A percentile compares a stretch with the other conserved stretches of the same genome.
Conservation (phyloP, 768 basidiomycete genomes). For the Kwoniella sp. region DNA sequence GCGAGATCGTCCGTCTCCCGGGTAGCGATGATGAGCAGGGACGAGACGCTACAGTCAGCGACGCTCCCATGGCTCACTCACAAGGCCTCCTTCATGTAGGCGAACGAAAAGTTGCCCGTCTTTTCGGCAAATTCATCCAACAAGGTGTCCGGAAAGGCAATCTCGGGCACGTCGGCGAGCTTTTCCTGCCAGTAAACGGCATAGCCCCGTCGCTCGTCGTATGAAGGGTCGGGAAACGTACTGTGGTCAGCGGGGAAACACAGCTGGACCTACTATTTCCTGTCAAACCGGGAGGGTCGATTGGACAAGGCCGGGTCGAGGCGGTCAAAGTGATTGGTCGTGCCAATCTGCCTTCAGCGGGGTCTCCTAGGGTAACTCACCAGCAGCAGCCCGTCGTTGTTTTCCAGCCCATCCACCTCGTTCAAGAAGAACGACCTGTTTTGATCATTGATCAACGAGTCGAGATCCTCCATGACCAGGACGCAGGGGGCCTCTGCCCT, state of each 20-base stretch:
- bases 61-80: no score
- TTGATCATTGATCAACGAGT: constrained; percentile 69
- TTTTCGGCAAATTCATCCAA: constrained; percentile 59
- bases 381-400: constrained; percentile 73
- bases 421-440: constrained; percentile 87
- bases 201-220: constrained; percentile 64
- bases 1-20: no score
- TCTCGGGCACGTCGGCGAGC: constrained; percentile 59
- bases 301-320: constrained; percentile 72
- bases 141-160: constrained; percentile 66
- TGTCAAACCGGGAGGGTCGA: constrained; percentile 77
- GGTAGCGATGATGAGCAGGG: no score
- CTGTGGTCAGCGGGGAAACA: constrained; percentile 49
- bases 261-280: constrained; percentile 65
- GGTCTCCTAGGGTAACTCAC: no score
- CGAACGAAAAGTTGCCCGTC: constrained; percentile 73
- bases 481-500: constrained; percentile 53
- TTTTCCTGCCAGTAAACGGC: constrained; percentile 76
- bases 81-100: constrained; percentile 87
- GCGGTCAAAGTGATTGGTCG: constrained; percentile 75
- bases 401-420: constrained; percentile 69
- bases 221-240: constrained; percentile 67
- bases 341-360: constrained; percentile 37
- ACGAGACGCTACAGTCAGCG: no score
- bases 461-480: constrained; percentile 63